Percentiles rank a stretch among this genome's conserved stretches.
Evolutionary conservation across 163 green algal genomes (phyloP).

Genomic region (Volvox carteri): DNA sequence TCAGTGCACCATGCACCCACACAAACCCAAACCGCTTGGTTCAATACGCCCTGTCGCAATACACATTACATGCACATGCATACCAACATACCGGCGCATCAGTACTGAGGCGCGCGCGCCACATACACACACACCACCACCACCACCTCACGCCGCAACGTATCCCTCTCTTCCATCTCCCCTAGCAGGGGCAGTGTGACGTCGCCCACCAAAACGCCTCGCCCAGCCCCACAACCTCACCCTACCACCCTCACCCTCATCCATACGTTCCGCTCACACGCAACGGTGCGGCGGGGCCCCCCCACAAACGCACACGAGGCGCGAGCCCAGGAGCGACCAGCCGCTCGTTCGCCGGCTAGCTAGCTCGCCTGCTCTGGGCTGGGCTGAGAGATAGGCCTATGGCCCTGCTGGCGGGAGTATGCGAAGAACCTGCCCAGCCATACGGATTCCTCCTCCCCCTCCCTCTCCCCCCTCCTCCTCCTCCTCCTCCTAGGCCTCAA

Average conservation of each 20-base stretch:
- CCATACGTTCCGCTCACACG: background rate
- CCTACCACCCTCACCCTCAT: background rate
- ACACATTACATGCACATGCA: background rate
- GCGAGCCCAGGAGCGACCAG: too few species aligned
- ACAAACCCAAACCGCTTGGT: background rate
- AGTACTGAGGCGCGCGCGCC: background rate
- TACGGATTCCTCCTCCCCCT: background rate
- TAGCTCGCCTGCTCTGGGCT: background rate
- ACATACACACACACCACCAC: too few species aligned
- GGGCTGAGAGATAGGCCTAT: background rate
- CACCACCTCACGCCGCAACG: too few species aligned
- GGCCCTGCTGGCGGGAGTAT: background rate
- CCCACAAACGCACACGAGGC: too few species aligned
- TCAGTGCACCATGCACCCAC: too few species aligned
- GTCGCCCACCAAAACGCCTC: background rate
- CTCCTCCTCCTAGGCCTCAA: background rate
- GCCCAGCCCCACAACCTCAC: background rate
- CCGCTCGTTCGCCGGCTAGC: too few species aligned
- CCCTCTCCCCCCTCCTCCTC: background rate
- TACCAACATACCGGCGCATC: background rate
- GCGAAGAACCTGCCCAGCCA: background rate
- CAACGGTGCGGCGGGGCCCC: too few species aligned
- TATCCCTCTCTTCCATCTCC: too few species aligned
- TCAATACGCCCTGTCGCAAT: background rate
- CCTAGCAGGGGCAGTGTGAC: too few species aligned